phyloP scores from a whole-genome alignment of 352 stramenopile genomes.

The Phytophthora tentaculata region DNA sequence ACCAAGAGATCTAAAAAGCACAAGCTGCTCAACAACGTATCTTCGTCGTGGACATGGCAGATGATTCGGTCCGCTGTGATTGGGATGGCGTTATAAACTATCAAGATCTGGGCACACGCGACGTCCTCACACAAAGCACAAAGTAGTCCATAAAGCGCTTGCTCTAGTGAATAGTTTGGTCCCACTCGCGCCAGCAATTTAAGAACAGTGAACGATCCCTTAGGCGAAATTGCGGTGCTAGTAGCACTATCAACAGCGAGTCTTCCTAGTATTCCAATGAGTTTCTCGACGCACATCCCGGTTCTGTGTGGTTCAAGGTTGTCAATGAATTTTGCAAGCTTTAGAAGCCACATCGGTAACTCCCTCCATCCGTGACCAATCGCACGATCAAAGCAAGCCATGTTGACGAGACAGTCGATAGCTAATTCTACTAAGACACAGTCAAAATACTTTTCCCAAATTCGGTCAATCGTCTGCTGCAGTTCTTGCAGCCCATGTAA shows the following conservation, averaged over 20 bases:
- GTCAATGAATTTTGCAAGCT: slow-evolving; percentile 39
- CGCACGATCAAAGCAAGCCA: slow-evolving; percentile 43
- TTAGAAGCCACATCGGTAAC: slow-evolving; percentile 41
- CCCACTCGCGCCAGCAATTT: slow-evolving; percentile 33
- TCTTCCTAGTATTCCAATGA: slow-evolving; percentile 47
- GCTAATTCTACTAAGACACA: slow-evolving; percentile 41
- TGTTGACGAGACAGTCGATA: slow-evolving; percentile 55
- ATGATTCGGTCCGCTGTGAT: slow-evolving; percentile 42
- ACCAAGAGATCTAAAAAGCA: slow-evolving; percentile 40
- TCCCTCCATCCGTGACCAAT: slow-evolving; percentile 36
- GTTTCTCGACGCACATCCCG: slow-evolving; percentile 48
- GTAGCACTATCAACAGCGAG: slow-evolving; percentile 37
- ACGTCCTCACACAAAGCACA: slow-evolving; percentile 43
- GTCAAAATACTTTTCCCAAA: slow-evolving; percentile 31
- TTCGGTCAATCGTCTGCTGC: slow-evolving; percentile 31
- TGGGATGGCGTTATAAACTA: slow-evolving; percentile 46
- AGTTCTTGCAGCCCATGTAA: slow-evolving; percentile 41
- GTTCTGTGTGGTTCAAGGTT: slow-evolving; percentile 2
- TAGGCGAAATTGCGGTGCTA: slow-evolving; percentile 24
- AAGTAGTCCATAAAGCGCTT: slow-evolving; percentile 38
- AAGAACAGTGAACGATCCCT: slow-evolving; percentile 38
- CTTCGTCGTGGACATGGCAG: slow-evolving; percentile 36
- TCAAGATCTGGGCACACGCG: slow-evolving; percentile 36
- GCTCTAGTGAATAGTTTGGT: slow-evolving; percentile 35
- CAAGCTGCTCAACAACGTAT: slow-evolving; percentile 37